Evolutionary conservation across 768 basidiomycete species (phyloP), one percentile per base, ranked within the genome.

Genomic region (Galerina sulciceps): DNA sequence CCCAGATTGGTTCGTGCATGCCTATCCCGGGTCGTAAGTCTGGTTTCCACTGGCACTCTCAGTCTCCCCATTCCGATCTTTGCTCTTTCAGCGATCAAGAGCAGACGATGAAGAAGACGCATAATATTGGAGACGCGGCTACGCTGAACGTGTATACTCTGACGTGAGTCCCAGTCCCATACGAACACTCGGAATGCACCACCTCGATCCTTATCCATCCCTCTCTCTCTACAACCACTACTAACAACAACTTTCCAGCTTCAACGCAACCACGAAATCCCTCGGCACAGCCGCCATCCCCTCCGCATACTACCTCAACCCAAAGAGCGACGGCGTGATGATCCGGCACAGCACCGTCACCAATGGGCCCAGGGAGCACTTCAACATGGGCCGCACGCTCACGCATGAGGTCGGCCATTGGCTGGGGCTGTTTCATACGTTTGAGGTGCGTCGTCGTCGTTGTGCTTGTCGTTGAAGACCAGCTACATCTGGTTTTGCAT

Each of bases 401-500:
- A 75, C 73, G 1, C 81, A 82, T 64, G 80, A 81, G 64, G 75
- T 73, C 11, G 77, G 81, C 1, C 80, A 81, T 66, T 82, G 80
- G 80, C 66, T 76, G 53, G 80, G 80, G 10, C 68, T 81, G 4
- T 81, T 78, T 67, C 80, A 80, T 64, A 79, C 78, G 17, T 65
- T 65, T 20, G 50, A 61, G 44, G 44, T 58, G 49, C 40, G 54
- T 31, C 2, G 26, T 1, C 40, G 54, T 31, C 2, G 26, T 1
- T 31, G 4, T 31, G 4, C 26, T 31, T 8, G 26, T 2, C 26
- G 26, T 31, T 31, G 26, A 31, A 31, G 26, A 0, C 0, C 26
- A 3, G 8, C 26, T 31, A 0, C 8, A 31, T 31, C 4, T 31
- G 8, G 8, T 31, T 31, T 31, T 3, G 8, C 4, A 31, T 42